Percentiles rank a stretch among this genome's conserved stretches.
phyloP scores from a whole-genome alignment of 148 eudicot species.

The Nepenthes mirabilis region DNA sequence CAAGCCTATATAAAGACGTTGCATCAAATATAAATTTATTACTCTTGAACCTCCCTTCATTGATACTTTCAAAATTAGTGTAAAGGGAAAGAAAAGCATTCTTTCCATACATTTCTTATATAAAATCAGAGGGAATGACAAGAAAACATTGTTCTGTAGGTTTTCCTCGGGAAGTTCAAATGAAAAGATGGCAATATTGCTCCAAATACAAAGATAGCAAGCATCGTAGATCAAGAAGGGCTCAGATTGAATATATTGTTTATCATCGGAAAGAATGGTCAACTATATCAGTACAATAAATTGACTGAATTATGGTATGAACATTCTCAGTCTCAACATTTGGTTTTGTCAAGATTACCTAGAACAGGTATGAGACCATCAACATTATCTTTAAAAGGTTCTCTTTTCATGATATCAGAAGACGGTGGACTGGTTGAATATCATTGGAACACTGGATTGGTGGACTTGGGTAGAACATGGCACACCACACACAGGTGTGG shows the following conservation, averaged over 20 bases:
- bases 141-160: constrained; percentile 21
- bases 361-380: constrained; percentile 62
- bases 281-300: constrained; percentile 66
- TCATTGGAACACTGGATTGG: constrained; percentile 61
- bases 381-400: constrained; percentile 31
- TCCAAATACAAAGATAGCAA: constrained; percentile 45
- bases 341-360: constrained; percentile 49
- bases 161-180: constrained; percentile 52
- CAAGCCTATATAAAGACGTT: no score
- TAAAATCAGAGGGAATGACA: constrained; percentile 1
- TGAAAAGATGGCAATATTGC: constrained; percentile 82
- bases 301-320: constrained; percentile 67
- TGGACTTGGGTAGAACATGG: constrained; percentile 92
- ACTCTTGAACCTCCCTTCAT: no score
- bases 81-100: not conserved
- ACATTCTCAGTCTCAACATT: constrained; percentile 66
- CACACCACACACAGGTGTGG: constrained; percentile 39
- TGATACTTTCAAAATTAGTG: no score
- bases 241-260: constrained; percentile 62
- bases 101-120: not conserved
- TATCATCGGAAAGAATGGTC: constrained; percentile 47
- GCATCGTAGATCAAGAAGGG: constrained; percentile 74
- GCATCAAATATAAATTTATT: no score
- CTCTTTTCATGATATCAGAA: constrained; percentile 67
- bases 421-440: constrained; percentile 73